Evolutionary conservation across 495 filamentous ascomycete species (phyloP), one percentile per base, ranked within the genome.

Genomic region (Stereocaulon alpinum): DNA sequence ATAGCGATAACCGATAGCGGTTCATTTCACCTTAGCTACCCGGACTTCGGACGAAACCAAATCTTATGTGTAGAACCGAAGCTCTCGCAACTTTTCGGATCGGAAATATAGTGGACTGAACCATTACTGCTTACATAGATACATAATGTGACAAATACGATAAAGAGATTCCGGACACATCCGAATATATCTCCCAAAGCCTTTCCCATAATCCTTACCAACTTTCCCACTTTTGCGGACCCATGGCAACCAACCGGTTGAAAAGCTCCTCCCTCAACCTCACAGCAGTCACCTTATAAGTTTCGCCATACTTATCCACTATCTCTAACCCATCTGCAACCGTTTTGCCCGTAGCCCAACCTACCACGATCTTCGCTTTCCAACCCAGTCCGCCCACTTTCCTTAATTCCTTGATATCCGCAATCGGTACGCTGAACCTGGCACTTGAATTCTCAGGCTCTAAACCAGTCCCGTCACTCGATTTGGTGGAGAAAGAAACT

Each of bases 361-460:
- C 88, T n/a, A 92, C 83, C 30, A 91, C 81, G 30, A 93, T 68
- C 72, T 90, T 93, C 10, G 84, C 82, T 73, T 95, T 95, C 89
- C 89, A 95, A 1, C 90, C 91, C 59, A 91, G 76, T 0, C 90
- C 89, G 11, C 89, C 90, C 2, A 89, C 74, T 74, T 95, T 95
- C 71, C 84, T 85, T 54, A 96, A 61, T 64, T 93, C 88, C 53
- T 56, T 65, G 41, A 87, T 82, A 30, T 86, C 81, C 11, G 73
- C 72, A 5, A 87, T 70, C 0, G 81, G 75, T 5, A 85, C 72
- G n/a, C 62, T 66, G 48, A 79, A 79, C n/a, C 52, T 59, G 7
- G 49, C 62, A 10, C 61, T 55, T 11, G 53, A 20, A 10, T 58
- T 61, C 40, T 61, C 62, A 6, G 60, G 49, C 6, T 57, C 55